These are phyloP conservation scores for Paralagenidium karlingii DNA, from an alignment of 352 stramenopile species.

Conservation along the genomic window DNA sequence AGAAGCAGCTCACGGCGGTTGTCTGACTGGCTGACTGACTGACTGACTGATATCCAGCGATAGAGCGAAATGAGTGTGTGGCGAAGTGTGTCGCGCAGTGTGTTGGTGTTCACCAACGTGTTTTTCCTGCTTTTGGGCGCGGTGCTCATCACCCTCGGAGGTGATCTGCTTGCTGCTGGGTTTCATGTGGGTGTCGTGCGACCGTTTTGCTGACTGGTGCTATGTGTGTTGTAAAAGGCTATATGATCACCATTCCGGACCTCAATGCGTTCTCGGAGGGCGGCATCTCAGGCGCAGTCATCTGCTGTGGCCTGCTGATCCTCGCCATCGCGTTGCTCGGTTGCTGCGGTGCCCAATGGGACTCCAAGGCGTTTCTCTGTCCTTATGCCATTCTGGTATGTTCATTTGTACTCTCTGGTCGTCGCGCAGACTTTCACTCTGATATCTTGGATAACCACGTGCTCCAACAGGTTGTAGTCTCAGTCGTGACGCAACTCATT, in stretches of 20 bases:
- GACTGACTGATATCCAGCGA: too few species aligned
- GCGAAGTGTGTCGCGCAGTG: conserved; percentile 58
- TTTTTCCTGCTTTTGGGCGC: conserved; percentile 73
- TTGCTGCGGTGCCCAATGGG: conserved; percentile 73
- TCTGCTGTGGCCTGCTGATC: conserved; percentile 67
- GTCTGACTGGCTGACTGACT: too few species aligned
- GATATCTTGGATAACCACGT: neutral
- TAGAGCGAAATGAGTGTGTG: conserved; percentile 25
- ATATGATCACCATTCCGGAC: conserved; percentile 67
- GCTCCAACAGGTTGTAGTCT: conserved; percentile 28
- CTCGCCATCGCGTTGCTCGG: conserved; percentile 62
- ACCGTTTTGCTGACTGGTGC: too few species aligned
- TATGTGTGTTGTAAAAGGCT: conserved; percentile 20
- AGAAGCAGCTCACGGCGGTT: too few species aligned
- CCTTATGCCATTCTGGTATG: conserved; percentile 60
- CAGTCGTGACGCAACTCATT: conserved; percentile 61
- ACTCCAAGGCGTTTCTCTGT: conserved; percentile 79
- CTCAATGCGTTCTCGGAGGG: conserved; percentile 73
- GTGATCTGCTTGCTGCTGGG: conserved; percentile 10
- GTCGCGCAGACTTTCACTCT: neutral
- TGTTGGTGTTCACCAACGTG: conserved; percentile 83
- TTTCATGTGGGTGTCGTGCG: too few species aligned
- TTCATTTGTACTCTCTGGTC: neutral
- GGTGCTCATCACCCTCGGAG: conserved; percentile 66
- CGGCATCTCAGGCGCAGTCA: conserved; percentile 63